These are phyloP conservation scores for Amanita thiersii DNA, from an alignment of 768 basidiomycete genomes.

Conservation along the genomic window DNA sequence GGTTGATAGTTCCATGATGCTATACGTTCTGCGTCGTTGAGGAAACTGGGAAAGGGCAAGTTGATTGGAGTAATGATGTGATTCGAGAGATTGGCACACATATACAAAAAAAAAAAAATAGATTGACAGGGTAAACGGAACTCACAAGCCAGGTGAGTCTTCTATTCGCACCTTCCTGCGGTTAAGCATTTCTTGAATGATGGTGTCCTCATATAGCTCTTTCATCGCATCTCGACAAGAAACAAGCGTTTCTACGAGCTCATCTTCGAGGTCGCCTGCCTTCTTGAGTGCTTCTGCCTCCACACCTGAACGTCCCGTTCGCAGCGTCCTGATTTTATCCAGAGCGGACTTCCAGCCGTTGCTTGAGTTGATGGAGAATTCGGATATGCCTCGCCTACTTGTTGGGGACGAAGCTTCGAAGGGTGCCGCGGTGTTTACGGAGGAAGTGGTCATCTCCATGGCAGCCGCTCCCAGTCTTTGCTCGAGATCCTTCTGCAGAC, in stretches of 20 bases:
- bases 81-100: neutral
- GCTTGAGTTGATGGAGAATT: conserved; percentile 53
- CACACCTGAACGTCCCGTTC: conserved; percentile 19
- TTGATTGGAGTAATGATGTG: neutral
- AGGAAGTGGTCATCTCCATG: conserved; percentile 37
- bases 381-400: conserved; percentile 25
- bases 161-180: conserved; percentile 52
- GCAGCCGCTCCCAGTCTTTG: conserved; percentile 49
- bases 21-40: conserved; percentile 62
- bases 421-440: conserved; percentile 30
- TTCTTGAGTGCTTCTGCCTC: conserved; percentile 14
- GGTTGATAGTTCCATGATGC: conserved; percentile 57
- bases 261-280: conserved; percentile 40
- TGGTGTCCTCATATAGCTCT: conserved; percentile 57
- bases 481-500: conserved; percentile 55
- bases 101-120: conserved; percentile 4
- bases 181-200: conserved; percentile 51
- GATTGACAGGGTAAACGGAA: conserved; percentile 14
- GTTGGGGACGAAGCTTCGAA: conserved; percentile 21
- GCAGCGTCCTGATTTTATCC: conserved; percentile 40
- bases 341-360: conserved; percentile 63
- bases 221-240: conserved; percentile 61
- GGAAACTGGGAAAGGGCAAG: conserved; percentile 38
- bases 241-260: conserved; percentile 49
- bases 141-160: conserved; percentile 65